phyloP scores from a whole-genome alignment of 768 basidiomycete genomes.

The Favolaschia claudopus region DNA sequence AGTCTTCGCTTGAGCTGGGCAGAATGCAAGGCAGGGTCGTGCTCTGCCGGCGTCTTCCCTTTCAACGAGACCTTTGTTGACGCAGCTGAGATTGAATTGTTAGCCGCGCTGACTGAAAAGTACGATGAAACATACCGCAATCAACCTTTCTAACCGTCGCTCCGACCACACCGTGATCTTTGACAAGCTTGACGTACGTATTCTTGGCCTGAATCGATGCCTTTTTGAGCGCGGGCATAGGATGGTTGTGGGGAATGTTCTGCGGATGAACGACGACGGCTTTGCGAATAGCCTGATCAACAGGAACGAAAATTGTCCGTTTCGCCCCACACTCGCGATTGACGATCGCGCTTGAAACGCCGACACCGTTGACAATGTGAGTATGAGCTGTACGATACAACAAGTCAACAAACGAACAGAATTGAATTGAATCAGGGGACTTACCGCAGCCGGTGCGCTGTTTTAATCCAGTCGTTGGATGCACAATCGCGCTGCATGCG shows the following conservation, averaged over 20 bases:
- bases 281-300: neutral
- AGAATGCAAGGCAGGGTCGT: neutral
- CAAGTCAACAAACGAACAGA: neutral
- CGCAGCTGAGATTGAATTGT: no score
- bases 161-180: neutral
- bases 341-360: neutral
- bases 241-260: slow-evolving; percentile 2
- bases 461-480: neutral
- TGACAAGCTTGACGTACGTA: neutral
- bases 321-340: neutral
- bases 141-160: slow-evolving; percentile 14
- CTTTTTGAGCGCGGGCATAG: slow-evolving; percentile 2
- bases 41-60: neutral
- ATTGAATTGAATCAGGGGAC: neutral
- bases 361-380: neutral
- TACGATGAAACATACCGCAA: neutral
- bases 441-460: neutral
- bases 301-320: slow-evolving; percentile 8
- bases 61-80: neutral
- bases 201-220: neutral
- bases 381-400: neutral
- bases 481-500: neutral
- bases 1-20: neutral
- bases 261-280: neutral
- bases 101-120: no score